These are phyloP conservation scores for Arabidopsis suecica DNA, from an alignment of 345 rosid species.

Conservation along the genomic window DNA sequence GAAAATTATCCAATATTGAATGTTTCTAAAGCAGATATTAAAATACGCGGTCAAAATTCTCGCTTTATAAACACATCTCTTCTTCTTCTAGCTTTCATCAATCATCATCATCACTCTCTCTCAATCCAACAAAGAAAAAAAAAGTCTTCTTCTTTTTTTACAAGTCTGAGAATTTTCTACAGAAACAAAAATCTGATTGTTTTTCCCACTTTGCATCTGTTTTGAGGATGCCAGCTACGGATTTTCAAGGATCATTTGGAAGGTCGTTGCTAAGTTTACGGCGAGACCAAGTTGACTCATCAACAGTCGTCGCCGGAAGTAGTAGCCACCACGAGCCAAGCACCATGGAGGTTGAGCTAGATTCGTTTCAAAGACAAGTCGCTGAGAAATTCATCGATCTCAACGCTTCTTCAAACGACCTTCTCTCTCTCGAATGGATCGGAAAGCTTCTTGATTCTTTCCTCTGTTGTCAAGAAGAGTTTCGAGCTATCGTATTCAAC, in stretches of 20 bases:
- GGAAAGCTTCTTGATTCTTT: constrained; percentile 60
- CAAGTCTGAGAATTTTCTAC: not conserved
- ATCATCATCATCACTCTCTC: constrained; percentile 44
- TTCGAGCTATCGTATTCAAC: constrained; percentile 56
- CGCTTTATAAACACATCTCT: constrained; percentile 43
- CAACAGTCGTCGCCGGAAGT: constrained; percentile 12
- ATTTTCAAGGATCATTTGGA: constrained; percentile 57
- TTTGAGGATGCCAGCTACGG: constrained; percentile 65
- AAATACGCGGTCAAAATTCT: constrained; percentile 44
- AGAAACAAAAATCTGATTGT: not conserved
- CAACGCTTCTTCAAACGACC: constrained; percentile 43
- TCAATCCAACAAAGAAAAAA: not conserved
- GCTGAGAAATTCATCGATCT: constrained; percentile 62
- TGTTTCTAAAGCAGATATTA: constrained; percentile 20
- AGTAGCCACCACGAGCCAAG: constrained; percentile 30
- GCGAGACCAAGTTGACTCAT: constrained; percentile 53
- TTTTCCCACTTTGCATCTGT: constrained; percentile 1
- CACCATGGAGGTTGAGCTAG: constrained; percentile 57
- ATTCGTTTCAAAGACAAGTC: constrained; percentile 67
- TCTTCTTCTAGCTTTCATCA: constrained; percentile 39
- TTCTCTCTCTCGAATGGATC: constrained; percentile 72
- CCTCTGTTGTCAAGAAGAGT: constrained; percentile 70
- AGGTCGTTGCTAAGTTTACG: constrained; percentile 59
- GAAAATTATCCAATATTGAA: constrained; percentile 23
- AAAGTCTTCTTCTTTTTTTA: no score